Base-by-base conservation (phyloP, 106 monocot genomes). In the Gastrodia elata region DNA sequence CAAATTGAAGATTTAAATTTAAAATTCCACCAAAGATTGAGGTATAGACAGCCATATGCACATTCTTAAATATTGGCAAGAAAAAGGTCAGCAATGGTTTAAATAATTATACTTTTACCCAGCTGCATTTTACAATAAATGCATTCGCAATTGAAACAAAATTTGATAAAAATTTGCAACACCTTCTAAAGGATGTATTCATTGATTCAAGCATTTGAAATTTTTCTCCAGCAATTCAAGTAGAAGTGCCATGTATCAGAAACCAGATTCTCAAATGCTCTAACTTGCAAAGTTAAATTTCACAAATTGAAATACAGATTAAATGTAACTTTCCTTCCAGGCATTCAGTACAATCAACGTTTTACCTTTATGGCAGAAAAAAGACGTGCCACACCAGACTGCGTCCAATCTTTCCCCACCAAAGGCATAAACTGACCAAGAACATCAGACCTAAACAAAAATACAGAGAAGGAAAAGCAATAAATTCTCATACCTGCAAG, bases 391-490 rank as follows among this genome's bases (percentile, higher is more conserved):
- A 97, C 96, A 16, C 96, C 96, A 84, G 86, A 97, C 48, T 97
- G 96, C 39, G 82, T 90, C 96, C 96, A 97, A 81, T 97, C 96
- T 88, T 81, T 92, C 68, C 96, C 96, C 64, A 97, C 96, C 38
- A 97, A 84, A 86, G 96, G 96, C 96, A 97, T 97, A 68, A 97
- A 86, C 75, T 97, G 96, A 24, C 96, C 96, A 20, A 97, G 76
- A 39, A 97, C 92, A 83, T 97, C 96, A 82, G 96, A 97, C 81
- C 96, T 97, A 78, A 75, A 76, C 68, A 79, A 44, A 78, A 34
- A 59, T 72, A n/a, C 18, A 67, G 32, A 68, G 36, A 49, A 38
- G 4, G 32, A 22, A 57, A 37, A 25, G 15, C 7, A 25, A 13
- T 20, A 18, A 75, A 44, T 52, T 64, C 22, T 39, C 3, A 74